Conservation (phyloP, 306 rosid genomes). For the Luffa acutangula region DNA sequence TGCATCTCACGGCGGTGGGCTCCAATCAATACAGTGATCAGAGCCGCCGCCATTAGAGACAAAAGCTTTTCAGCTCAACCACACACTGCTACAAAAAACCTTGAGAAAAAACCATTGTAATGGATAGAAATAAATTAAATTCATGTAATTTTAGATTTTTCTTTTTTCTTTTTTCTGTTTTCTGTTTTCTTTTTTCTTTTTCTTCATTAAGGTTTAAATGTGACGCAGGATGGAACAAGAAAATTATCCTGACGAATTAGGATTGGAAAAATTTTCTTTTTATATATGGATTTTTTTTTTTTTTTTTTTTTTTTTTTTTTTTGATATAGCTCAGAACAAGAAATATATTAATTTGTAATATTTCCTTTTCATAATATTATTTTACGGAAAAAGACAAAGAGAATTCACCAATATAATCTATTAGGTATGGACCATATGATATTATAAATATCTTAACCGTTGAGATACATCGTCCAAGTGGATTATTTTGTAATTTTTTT, state of each 20-base stretch:
- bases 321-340: no score
- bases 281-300: not conserved
- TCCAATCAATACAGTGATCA: slow-evolving; percentile 17
- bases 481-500: no score
- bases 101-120: not conserved
- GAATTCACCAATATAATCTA: no score
- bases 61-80: not conserved
- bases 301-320: not conserved
- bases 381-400: no score
- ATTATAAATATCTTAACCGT: no score
- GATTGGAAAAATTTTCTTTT: not conserved
- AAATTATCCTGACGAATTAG: not conserved
- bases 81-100: not conserved
- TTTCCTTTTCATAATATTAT: no score
- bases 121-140: not conserved
- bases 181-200: no score
- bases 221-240: not conserved
- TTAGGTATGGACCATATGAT: no score
- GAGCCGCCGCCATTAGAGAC: not conserved
- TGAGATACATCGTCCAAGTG: no score
- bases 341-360: no score
- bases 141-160: not conserved
- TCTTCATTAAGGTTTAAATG: not conserved
- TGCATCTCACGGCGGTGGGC: slow-evolving; percentile 22
- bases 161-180: not conserved